These are phyloP conservation scores for Linnemannia elongata DNA, from an alignment of 192 early-diverging fungal genomes.

Conservation along the genomic window DNA sequence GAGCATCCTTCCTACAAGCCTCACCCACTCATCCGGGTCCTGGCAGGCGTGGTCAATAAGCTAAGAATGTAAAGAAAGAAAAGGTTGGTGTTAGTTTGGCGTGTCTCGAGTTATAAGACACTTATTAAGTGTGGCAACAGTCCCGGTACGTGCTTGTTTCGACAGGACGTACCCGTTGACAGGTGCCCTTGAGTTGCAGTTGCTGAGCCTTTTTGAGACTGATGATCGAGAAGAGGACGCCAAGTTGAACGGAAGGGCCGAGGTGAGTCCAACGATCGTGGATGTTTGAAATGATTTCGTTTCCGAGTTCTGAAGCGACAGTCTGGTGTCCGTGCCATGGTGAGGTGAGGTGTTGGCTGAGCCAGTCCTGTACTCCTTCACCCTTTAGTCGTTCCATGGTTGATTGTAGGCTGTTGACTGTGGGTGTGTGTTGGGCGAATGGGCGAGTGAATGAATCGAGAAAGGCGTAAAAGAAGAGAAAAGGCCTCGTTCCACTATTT, in stretches of 20 bases:
- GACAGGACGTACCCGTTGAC: constrained; percentile 24
- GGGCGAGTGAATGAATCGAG: background rate
- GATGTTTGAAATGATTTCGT: constrained; percentile 51
- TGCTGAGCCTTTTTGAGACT: constrained; percentile 55
- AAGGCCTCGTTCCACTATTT: background rate
- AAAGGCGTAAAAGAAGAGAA: background rate
- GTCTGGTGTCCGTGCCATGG: constrained; percentile 57
- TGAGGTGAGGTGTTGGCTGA: constrained; percentile 38
- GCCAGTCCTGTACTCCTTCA: constrained; percentile 47
- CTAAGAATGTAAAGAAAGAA: constrained; percentile 3
- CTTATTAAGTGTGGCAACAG: background rate
- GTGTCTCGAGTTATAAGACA: background rate
- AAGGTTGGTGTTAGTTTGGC: background rate
- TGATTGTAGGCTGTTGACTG: background rate
- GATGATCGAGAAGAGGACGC: constrained; percentile 50
- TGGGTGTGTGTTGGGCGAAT: background rate
- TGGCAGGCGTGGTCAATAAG: constrained; percentile 40
- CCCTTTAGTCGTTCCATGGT: constrained; percentile 54
- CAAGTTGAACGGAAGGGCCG: constrained; percentile 33
- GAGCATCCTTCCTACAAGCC: constrained; percentile 41
- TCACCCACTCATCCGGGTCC: constrained; percentile 51
- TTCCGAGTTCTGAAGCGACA: constrained; percentile 35
- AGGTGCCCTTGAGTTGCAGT: constrained; percentile 31
- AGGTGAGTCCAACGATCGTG: constrained; percentile 46
- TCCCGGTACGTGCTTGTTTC: background rate